Base-by-base conservation (phyloP, 768 basidiomycete genomes). In the Auricularia sp. region DNA sequence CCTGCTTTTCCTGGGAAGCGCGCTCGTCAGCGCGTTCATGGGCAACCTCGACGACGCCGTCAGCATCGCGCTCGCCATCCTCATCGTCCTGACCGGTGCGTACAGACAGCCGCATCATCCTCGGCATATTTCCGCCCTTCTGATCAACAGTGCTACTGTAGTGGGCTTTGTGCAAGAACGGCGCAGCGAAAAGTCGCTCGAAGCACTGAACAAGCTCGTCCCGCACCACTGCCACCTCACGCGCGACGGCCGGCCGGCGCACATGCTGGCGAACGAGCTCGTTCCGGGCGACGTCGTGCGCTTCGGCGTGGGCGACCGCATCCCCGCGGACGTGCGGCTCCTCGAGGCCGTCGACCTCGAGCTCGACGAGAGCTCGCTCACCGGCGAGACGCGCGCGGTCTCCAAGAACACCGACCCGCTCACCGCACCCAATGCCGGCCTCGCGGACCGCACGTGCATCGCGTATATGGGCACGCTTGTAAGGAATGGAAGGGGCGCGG, bases 401-500 rank as follows among this genome's bases (percentile, higher is more conserved):
- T 77, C 77, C 70, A 98, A 98, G 77, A 78, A 77, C 56, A 72
- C 67, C 69, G n/a, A 71, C 70, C 66, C 78, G 79, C 1, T 79
- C 81, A 39, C 72, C 1, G 73, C 67, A 21, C 75, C 73, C 66
- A 70, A 72, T 72, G 73, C 83, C 5, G 82, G 90, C 18, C 80
- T 98, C 33, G 91, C 91, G 2, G 95, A 98, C 67, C 79, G 95
- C 68, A 83, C 80, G 5, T 95, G 91, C 70, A 86, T 97, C 44
- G 96, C 87, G 5, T 95, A 93, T 71, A 97, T 98, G 96, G 95
- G 95, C 6, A 98, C 95, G 2, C 75, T 98, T 56, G 93, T 98
- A 4, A 80, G 93, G 66, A 95, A 88, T 72, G 95, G 91, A 5
- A 79, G 91, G 62, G 95, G 93, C 0, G 78, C 82, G 44, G 95